Evolutionary conservation across 2,329 filamentous ascomycete species (phyloP).

Genomic region (Triangularia setosa): DNA sequence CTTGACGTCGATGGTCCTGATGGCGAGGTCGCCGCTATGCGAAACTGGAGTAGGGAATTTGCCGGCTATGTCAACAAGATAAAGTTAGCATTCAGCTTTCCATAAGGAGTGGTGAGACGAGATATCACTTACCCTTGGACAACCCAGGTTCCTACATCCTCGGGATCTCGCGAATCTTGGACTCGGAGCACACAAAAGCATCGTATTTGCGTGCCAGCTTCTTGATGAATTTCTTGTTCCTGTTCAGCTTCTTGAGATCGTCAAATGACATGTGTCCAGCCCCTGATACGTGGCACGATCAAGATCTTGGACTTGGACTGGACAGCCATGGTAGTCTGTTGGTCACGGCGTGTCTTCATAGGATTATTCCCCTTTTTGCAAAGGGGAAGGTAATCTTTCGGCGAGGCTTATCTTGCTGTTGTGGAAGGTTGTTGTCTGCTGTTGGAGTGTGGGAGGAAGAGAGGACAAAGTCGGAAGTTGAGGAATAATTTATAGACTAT

Average conservation of each 20-base stretch:
- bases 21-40: slow-evolving; percentile 87
- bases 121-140: slow-evolving; percentile 72
- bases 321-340: neutral
- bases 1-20: slow-evolving; percentile 99
- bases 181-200: slow-evolving; percentile 95
- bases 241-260: slow-evolving; percentile 99
- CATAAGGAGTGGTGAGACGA: neutral
- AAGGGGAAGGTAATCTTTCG: neutral
- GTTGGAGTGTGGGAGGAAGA: neutral
- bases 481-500: neutral
- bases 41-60: slow-evolving; percentile 99
- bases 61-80: slow-evolving; percentile 60
- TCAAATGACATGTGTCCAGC: slow-evolving; percentile 96
- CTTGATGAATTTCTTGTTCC: slow-evolving; percentile 99
- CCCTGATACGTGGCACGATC: slow-evolving; percentile 99
- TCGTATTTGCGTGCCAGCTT: slow-evolving; percentile 99
- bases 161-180: slow-evolving; percentile 98
- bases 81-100: slow-evolving; percentile 29
- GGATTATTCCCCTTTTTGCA: neutral
- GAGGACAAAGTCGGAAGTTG: neutral
- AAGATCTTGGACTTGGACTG: slow-evolving; percentile 45
- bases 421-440: neutral
- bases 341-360: neutral
- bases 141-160: slow-evolving; percentile 99
- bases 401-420: neutral